phyloP scores from a whole-genome alignment of 257 asterid genomes.

The Ligustrum vulgare region DNA sequence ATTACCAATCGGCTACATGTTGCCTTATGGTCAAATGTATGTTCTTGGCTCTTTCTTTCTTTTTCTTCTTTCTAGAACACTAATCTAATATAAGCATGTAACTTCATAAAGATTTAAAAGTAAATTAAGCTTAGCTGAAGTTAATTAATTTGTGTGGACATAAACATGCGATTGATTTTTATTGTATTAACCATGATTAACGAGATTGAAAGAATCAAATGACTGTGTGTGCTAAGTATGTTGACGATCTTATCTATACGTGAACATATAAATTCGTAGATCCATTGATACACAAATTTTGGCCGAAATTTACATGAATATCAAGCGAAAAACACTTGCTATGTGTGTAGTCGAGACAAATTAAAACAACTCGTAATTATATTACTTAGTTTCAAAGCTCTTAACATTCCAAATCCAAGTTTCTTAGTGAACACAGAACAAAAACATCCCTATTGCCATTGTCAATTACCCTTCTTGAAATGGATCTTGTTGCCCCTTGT shows the following conservation, averaged over 20 bases:
- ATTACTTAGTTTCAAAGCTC: slow-evolving; percentile 7
- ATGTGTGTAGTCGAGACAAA: background rate
- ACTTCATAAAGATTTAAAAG: background rate
- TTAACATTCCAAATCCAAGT: slow-evolving; percentile 15
- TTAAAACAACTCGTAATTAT: background rate
- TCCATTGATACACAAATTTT: background rate
- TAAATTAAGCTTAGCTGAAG: no score
- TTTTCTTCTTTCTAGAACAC: background rate
- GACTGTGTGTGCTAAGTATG: background rate
- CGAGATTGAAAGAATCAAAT: background rate
- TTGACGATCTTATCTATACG: no score
- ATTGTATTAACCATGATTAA: background rate
- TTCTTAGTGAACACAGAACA: slow-evolving; percentile 11
- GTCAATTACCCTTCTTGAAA: slow-evolving; percentile 30
- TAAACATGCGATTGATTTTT: background rate
- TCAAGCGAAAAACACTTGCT: background rate
- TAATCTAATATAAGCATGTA: background rate
- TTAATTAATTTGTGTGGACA: no score
- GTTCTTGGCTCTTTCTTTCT: background rate
- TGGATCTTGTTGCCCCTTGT: slow-evolving; percentile 30
- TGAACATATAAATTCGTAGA: no score
- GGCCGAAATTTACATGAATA: background rate
- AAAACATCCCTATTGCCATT: slow-evolving; percentile 29
- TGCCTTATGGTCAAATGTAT: background rate
- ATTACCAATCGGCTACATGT: background rate